Evolutionary conservation across 83 land plant genomes (phyloP).

Genomic region (Diphasiastrum complanatum): DNA sequence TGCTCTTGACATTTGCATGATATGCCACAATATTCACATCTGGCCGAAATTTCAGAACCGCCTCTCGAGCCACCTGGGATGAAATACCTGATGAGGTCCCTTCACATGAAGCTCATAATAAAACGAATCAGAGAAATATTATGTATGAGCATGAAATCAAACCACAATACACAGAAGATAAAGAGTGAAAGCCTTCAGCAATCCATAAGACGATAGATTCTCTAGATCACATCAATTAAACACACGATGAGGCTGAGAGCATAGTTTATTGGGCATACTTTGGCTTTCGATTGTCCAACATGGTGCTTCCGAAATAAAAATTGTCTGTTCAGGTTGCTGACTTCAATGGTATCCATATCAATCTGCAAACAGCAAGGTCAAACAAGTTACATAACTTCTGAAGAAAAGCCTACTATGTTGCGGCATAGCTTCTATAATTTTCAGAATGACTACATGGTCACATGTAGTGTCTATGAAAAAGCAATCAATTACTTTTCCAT

Average conservation of each 20-base stretch:
- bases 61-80: constrained; percentile 95
- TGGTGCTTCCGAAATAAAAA: constrained; percentile 85
- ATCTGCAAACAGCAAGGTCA: constrained; percentile 47
- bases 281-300: constrained; percentile 98
- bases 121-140: not conserved
- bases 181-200: not conserved
- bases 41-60: constrained; percentile 90
- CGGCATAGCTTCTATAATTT: no score
- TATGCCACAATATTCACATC: constrained; percentile 71
- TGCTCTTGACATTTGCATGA: constrained; percentile 92
- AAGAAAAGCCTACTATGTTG: no score
- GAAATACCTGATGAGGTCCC: not conserved
- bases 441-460: no score
- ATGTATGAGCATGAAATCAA: not conserved
- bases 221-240: no score
- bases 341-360: constrained; percentile 99
- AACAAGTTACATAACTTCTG: no score
- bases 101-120: not conserved
- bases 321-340: constrained; percentile 94
- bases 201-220: no score
- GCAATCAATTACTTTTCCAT: not conserved
- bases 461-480: no score
- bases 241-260: not conserved
- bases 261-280: constrained; percentile 28
- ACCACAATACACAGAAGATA: not conserved